Conservation (phyloP, 352 stramenopile genomes). For the Aphanomyces astaci region DNA sequence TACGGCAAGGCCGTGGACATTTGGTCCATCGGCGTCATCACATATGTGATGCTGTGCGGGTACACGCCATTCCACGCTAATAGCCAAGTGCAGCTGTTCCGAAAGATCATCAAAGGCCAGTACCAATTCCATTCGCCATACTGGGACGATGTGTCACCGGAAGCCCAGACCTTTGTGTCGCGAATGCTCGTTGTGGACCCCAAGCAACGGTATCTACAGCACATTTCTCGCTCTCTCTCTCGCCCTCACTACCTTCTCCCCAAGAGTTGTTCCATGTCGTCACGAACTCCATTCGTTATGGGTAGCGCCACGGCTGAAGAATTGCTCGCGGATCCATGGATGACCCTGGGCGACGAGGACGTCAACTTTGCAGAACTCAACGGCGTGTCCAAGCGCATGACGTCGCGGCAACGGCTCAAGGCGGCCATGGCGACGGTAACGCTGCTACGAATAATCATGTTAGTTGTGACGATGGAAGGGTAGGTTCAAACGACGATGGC, state of each 20-base stretch:
- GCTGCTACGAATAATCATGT: not conserved
- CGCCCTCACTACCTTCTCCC: too few species aligned
- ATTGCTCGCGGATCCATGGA: slow-evolving; percentile 69
- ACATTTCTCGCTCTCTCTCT: too few species aligned
- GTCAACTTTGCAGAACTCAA: slow-evolving; percentile 23
- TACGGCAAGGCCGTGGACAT: slow-evolving; percentile 81
- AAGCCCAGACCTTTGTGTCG: slow-evolving; percentile 85
- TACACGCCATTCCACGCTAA: slow-evolving; percentile 89
- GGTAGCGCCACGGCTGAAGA: slow-evolving; percentile 40
- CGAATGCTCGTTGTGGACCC: slow-evolving; percentile 82
- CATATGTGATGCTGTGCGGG: slow-evolving; percentile 82
- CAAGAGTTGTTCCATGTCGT: too few species aligned
- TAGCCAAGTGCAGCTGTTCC: slow-evolving; percentile 90
- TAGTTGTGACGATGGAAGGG: not conserved
- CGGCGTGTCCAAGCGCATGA: slow-evolving; percentile 17
- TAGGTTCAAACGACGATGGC: slow-evolving; percentile 13
- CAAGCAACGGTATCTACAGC: slow-evolving; percentile 52
- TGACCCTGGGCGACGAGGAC: slow-evolving; percentile 61
- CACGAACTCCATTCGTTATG: not conserved
- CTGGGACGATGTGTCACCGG: slow-evolving; percentile 83
- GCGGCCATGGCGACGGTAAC: slow-evolving; percentile 16
- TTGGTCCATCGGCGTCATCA: slow-evolving; percentile 81
- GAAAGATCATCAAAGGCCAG: slow-evolving; percentile 77
- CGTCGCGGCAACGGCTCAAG: slow-evolving; percentile 6
- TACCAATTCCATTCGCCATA: slow-evolving; percentile 83